These are phyloP conservation scores for Ganoderma lucidum DNA, from an alignment of 1,284 basidiomycete genomes.

Conservation along the genomic window DNA sequence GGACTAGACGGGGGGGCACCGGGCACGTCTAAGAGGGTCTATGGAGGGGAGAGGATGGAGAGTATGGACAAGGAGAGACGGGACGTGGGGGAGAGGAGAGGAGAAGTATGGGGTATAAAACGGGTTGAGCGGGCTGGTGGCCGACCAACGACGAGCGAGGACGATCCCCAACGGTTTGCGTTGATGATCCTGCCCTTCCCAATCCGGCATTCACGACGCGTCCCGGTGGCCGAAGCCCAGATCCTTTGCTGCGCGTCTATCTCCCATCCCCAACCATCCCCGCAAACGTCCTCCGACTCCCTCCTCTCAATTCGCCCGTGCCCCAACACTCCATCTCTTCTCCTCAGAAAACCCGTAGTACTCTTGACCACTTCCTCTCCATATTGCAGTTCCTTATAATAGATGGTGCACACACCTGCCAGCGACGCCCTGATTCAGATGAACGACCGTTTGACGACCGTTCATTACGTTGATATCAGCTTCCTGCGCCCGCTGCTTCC, in stretches of 20 bases:
- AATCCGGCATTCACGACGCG: constrained; percentile 19
- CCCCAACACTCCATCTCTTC: neutral
- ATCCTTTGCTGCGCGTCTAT: neutral
- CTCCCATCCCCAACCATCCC: constrained; percentile 1
- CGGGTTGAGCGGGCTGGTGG: neutral
- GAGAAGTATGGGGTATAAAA: constrained; percentile 28
- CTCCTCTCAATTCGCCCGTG: neutral
- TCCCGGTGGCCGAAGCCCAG: neutral
- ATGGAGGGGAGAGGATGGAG: constrained; percentile 6
- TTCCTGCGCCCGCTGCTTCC: constrained; percentile 17
- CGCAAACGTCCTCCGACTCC: constrained; percentile 8
- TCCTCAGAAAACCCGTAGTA: neutral
- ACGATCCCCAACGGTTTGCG: constrained; percentile 24
- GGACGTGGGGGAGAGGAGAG: neutral
- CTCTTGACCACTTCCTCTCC: neutral
- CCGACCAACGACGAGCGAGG: neutral
- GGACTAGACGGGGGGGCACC: neutral
- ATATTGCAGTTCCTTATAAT: neutral
- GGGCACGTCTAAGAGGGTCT: constrained; percentile 1
- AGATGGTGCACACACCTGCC: neutral
- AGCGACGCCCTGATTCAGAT: neutral
- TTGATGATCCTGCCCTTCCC: constrained; percentile 3
- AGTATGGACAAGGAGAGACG: neutral
- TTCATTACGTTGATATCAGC: constrained; percentile 27
- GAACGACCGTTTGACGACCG: constrained; percentile 5